These are phyloP conservation scores for Xylariaceae sp. DNA, from an alignment of 2,329 filamentous ascomycete genomes.

Conservation along the genomic window DNA sequence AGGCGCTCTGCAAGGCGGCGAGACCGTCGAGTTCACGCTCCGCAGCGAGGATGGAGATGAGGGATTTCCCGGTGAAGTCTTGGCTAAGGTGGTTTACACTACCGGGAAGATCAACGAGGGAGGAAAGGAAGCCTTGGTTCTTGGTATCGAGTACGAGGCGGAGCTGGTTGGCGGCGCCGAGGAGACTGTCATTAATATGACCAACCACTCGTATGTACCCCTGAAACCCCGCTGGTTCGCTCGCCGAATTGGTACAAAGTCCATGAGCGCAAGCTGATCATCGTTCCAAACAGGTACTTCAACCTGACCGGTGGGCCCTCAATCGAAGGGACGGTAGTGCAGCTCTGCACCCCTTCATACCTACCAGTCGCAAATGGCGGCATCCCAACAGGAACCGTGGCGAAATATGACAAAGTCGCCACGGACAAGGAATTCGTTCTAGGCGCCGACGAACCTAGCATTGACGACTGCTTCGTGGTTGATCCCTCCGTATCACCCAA, in stretches of 20 bases:
- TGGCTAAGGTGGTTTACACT: slow-evolving; percentile 74
- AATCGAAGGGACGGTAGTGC: slow-evolving; percentile 59
- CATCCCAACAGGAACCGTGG: slow-evolving; percentile 69
- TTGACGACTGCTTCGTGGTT: slow-evolving; percentile 89
- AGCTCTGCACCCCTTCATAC: slow-evolving; percentile 60
- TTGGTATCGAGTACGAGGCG: slow-evolving; percentile 87
- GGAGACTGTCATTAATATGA: slow-evolving; percentile 91
- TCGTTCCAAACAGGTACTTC: slow-evolving; percentile 51
- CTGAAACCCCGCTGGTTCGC: not conserved
- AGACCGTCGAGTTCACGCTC: slow-evolving; percentile 63
- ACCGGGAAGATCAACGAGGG: slow-evolving; percentile 61
- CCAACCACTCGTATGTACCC: slow-evolving; percentile 77
- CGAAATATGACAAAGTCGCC: slow-evolving; percentile 60
- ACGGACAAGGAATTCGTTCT: slow-evolving; percentile 67
- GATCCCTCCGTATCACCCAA: slow-evolving; percentile 52
- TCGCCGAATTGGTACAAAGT: not conserved
- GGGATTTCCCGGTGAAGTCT: slow-evolving; percentile 82
- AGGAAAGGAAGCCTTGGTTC: slow-evolving; percentile 62
- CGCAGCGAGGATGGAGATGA: slow-evolving; percentile 78
- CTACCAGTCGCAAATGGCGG: slow-evolving; percentile 68
- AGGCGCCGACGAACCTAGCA: slow-evolving; percentile 63
- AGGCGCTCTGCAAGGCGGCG: slow-evolving; percentile 52
- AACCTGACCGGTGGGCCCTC: slow-evolving; percentile 54
- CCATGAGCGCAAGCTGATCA: not conserved
- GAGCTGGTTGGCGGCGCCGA: slow-evolving; percentile 72